Percentiles rank a stretch among this genome's conserved stretches.
phyloP scores from a whole-genome alignment of 768 basidiomycete genomes.

The Tephrocybe sp. region DNA sequence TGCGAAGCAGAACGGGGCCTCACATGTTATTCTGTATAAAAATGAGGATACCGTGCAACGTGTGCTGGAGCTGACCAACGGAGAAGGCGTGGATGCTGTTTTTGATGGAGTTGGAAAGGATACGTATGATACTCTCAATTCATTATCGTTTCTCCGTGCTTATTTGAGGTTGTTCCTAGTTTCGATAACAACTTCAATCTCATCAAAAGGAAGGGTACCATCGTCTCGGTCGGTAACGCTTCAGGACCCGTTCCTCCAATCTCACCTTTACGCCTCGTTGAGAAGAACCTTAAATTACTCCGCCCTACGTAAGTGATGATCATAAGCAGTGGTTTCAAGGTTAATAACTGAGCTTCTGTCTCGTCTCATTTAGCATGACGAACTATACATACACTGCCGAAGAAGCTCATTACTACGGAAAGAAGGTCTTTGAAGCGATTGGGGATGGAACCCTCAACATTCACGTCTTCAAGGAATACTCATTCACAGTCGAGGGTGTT shows the following conservation, averaged over 20 bases:
- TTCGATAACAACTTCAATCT: conserved; percentile 81
- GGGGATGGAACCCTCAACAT: conserved; percentile 59
- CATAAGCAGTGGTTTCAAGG: not conserved
- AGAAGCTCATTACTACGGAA: conserved; percentile 67
- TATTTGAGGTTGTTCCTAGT: conserved; percentile 29
- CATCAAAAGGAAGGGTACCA: conserved; percentile 82
- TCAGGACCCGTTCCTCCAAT: conserved; percentile 83
- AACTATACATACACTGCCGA: conserved; percentile 75
- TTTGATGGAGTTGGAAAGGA: conserved; percentile 98
- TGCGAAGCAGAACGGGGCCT: conserved; percentile 76
- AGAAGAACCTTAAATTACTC: conserved; percentile 79
- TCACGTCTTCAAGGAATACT: conserved; percentile 73
- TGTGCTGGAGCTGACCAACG: conserved; percentile 73
- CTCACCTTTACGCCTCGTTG: conserved; percentile 63
- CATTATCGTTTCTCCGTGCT: not conserved
- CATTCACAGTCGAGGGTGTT: conserved; percentile 79
- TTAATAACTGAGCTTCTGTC: not conserved
- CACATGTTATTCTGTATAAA: conserved; percentile 83
- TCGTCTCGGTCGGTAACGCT: conserved; percentile 90
- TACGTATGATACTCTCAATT: conserved; percentile 54
- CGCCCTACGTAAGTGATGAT: conserved; percentile 65
- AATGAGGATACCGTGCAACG: conserved; percentile 71
- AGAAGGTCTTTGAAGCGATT: conserved; percentile 61
- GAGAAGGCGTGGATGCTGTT: conserved; percentile 79
- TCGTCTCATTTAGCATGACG: conserved; percentile 41